Base-by-base conservation (phyloP, 495 filamentous ascomycete genomes). In the Penicillium riverlandense region DNA sequence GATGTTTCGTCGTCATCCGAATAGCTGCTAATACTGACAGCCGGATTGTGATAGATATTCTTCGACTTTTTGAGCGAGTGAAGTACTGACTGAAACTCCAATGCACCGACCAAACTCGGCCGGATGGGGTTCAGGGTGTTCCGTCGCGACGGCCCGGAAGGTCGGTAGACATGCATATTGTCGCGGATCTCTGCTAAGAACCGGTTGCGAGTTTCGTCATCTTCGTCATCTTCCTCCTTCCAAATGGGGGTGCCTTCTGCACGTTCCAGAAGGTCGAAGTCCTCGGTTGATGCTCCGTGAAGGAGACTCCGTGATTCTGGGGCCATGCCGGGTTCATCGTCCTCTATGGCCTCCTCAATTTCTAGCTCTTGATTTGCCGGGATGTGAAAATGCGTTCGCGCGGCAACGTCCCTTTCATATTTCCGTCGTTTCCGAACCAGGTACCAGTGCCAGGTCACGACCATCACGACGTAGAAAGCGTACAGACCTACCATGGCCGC, bases 371-470 rank as follows among this genome's bases (percentile, higher is more conserved):
- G 77, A 33, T 87, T 86, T 8, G 79, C 70, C 6, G 84, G 75
- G 8, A 79, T 72, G 37, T 84, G 69, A 48, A 85, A 85, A 40
- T 96, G 83, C 6, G 80, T 75, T 35, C 91, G 77, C 41, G 88
- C 82, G 22, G 81, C 78, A 12, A 79, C 70, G 41, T 88, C 82
- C 58, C 80, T 75, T 38, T 79, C 71, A 37, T 80, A 74, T 43
- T 67, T 69, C 38, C 71, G 71, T 46, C 80, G 79, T 43, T 74
- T 62, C 42, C 80, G 72, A 36, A 76, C 74, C 10, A 85, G 62
- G 64, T 83, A 83, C 83, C 90, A 95, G 64, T 99, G 94, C 91
- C 90, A 97, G 0, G 77, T 75, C 11, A 97, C 84, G 12, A 99
- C 94, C 32, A 88, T 77, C 5, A 80, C 57, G 6, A 99, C 94